Percentiles rank a stretch among this genome's conserved stretches.
Evolutionary conservation across 257 asterid genomes (phyloP).

Genomic region (Jacaranda mimosifolia): DNA sequence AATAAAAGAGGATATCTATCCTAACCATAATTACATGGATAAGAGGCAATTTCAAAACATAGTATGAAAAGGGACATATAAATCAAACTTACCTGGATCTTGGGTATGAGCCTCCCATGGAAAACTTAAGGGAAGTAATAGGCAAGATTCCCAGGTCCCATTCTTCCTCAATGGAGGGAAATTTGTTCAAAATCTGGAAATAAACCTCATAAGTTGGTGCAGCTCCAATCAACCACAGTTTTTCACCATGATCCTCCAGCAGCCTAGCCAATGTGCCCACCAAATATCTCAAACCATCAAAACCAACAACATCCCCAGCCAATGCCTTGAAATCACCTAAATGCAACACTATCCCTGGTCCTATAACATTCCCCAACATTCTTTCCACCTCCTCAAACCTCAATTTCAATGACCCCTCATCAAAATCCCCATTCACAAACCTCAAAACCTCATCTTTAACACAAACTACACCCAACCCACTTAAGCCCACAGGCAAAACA

Average conservation of each 20-base stretch:
- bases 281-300: constrained; percentile 56
- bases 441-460: constrained; percentile 61
- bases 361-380: constrained; percentile 40
- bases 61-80: constrained; percentile 4
- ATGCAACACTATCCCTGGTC: constrained; percentile 61
- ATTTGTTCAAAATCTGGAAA: constrained; percentile 63
- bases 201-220: constrained; percentile 68
- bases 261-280: constrained; percentile 53
- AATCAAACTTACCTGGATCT: constrained; percentile 73
- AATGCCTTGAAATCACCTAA: constrained; percentile 68
- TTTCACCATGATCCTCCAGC: constrained; percentile 52
- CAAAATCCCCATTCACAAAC: constrained; percentile 60
- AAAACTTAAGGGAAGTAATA: constrained; percentile 55
- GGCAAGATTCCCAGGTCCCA: constrained; percentile 82
- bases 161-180: constrained; percentile 79
- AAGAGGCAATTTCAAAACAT: background rate
- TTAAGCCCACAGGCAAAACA: constrained; percentile 56
- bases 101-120: constrained; percentile 69
- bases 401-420: constrained; percentile 55
- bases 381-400: constrained; percentile 62
- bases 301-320: constrained; percentile 41
- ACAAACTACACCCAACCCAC: constrained; percentile 61
- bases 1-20: background rate
- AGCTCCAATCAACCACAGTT: constrained; percentile 76
- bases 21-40: constrained; percentile 6